phyloP scores from a whole-genome alignment of 2,329 filamentous ascomycete genomes.

The Pyrenophora teres region DNA sequence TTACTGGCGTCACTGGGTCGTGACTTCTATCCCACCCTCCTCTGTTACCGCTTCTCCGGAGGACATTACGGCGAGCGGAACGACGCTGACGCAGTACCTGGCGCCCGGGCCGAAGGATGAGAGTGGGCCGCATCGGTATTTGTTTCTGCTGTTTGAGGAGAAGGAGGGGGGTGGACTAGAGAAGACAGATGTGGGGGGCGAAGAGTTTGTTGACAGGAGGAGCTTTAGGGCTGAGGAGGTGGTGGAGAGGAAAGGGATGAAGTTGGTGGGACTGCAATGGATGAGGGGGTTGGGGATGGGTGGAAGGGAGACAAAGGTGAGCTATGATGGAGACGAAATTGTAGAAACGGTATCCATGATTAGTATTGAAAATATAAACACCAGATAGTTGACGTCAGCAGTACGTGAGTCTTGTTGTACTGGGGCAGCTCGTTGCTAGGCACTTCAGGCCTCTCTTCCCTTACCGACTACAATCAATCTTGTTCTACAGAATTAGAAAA shows the following conservation, averaged over 20 bases:
- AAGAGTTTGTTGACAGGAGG: slow-evolving; percentile 44
- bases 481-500: too few relatives aligned
- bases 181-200: slow-evolving; percentile 41
- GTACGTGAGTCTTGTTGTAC: too few relatives aligned
- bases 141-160: slow-evolving; percentile 41
- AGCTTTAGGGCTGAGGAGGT: slow-evolving; percentile 34
- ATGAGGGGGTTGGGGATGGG: slow-evolving; percentile 46
- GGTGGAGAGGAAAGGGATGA: slow-evolving; percentile 31
- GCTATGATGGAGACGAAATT: slow-evolving; percentile 2
- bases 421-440: too few relatives aligned
- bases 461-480: too few relatives aligned
- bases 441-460: too few relatives aligned
- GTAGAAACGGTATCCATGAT: too few relatives aligned
- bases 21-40: slow-evolving; percentile 29
- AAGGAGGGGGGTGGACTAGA: slow-evolving; percentile 22
- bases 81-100: slow-evolving; percentile 38
- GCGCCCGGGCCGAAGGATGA: slow-evolving; percentile 44
- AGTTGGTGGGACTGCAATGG: slow-evolving; percentile 44
- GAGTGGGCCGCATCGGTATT: slow-evolving; percentile 42
- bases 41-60: background rate
- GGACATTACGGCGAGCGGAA: slow-evolving; percentile 19
- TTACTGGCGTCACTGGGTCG: slow-evolving; percentile 61
- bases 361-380: too few relatives aligned
- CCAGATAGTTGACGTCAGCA: too few relatives aligned
- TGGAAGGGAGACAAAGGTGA: slow-evolving; percentile 32